These are phyloP conservation scores for Xylaria bambusicola DNA, from an alignment of 495 filamentous ascomycete genomes.

Conservation along the genomic window DNA sequence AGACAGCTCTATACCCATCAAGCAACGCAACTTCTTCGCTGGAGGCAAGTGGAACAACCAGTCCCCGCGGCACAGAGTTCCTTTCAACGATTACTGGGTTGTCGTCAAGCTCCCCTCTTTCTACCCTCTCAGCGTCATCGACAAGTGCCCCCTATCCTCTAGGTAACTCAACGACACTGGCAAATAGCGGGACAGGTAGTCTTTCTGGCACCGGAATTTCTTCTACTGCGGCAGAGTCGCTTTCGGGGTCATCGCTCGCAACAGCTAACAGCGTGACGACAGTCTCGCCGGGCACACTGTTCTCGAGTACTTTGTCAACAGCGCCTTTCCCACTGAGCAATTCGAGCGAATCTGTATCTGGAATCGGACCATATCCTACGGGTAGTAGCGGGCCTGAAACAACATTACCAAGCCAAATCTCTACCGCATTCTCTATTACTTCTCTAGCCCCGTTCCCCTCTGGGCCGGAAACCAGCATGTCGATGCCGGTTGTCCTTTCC, in stretches of 20 bases:
- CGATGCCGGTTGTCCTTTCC: background rate
- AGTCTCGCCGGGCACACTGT: background rate
- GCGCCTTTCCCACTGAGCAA: slow-evolving; percentile 10
- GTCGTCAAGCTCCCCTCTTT: background rate
- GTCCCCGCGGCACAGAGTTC: slow-evolving; percentile 10
- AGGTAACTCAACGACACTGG: slow-evolving; percentile 12
- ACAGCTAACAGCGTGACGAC: background rate
- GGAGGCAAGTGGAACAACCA: slow-evolving; percentile 11
- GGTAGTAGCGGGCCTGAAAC: slow-evolving; percentile 1
- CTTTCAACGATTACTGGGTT: slow-evolving; percentile 5
- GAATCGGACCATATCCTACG: background rate
- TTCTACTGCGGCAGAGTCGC: background rate
- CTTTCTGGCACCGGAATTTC: background rate
- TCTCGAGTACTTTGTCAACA: background rate
- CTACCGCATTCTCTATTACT: background rate
- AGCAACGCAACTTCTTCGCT: slow-evolving; percentile 20
- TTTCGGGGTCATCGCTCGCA: background rate
- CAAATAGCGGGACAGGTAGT: slow-evolving; percentile 12
- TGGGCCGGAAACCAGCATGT: background rate
- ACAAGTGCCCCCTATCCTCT: background rate
- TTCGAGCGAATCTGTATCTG: slow-evolving; percentile 1
- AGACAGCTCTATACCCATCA: slow-evolving; percentile 21
- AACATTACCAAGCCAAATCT: background rate
- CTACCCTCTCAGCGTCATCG: background rate
- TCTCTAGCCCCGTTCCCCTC: background rate